Evolutionary conservation across 2,329 filamentous ascomycete species (phyloP), one percentile per base, ranked within the genome.

Genomic region (Neofusicoccum cordaticola): DNA sequence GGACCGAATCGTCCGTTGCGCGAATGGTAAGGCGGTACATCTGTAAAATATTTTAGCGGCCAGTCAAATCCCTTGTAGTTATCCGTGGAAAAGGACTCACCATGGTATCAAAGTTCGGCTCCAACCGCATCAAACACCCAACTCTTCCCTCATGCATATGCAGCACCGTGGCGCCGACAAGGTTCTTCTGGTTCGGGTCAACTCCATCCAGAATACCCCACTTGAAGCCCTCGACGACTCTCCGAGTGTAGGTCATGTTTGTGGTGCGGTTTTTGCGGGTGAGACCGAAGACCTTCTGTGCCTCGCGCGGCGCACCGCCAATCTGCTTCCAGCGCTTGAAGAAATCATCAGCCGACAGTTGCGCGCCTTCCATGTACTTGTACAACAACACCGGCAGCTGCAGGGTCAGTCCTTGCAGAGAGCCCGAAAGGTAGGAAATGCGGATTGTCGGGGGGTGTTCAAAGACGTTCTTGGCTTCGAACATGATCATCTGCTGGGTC

Each of bases 261-360:
- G 96, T 86, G 68, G 89, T 88, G 12, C 83, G 82, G 15, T 82
- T 83, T 63, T 85, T 83, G 68, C 79, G 83, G 34, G 83, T 84
- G 1, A 94, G 75, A 0, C 89, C 88, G 77, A 99, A 96, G 37
- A 98, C 92, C 53, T 86, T 86, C 76, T 99, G 95, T 0, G 91
- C 89, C 77, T 99, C 96, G 35, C 96, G 86, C 1, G 93, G 89
- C 1, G 87, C 87, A 4, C 91, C 92, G 12, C 95, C 95, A 71
- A 99, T 98, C 79, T 99, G 95, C 83, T 97, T 96, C 95, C 95
- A 99, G 60, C 96, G 85, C 83, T 96, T 97, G 86, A 99, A 99
- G 79, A 98, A 99, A 74, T 99, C 95, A 61, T 99, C 95, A 0
- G 90, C 88, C 6, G 86, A 86, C 44, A 99, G 82, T 64, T 95